Conservation (phyloP, 768 basidiomycete genomes). For the Pholiota microspora region DNA sequence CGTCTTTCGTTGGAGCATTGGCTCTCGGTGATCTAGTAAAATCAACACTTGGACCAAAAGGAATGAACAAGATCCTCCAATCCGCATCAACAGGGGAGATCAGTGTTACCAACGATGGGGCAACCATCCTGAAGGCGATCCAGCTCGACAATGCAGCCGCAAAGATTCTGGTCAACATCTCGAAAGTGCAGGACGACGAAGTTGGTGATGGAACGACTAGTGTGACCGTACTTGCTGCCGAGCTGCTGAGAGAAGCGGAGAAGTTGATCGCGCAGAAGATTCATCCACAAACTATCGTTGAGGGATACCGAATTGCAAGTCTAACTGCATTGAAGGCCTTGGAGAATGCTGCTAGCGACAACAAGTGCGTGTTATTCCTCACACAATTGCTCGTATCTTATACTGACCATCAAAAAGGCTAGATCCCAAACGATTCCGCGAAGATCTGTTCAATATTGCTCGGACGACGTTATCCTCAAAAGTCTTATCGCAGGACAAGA, state of each 20-base stretch:
- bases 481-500: constrained; percentile 94
- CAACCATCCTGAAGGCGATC: constrained; percentile 96
- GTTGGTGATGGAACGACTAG: constrained; percentile 94
- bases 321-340: constrained; percentile 80
- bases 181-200: constrained; percentile 99
- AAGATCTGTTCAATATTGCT: constrained; percentile 95
- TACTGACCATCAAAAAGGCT: constrained; percentile 39
- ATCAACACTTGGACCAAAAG: constrained; percentile 97
- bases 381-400: background rate
- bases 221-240: constrained; percentile 90
- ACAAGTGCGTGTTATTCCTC: constrained; percentile 59
- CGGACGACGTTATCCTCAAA: constrained; percentile 94
- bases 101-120: constrained; percentile 98
- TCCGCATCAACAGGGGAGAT: constrained; percentile 87
- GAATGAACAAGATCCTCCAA: constrained; percentile 99
- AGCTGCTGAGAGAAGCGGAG: constrained; percentile 92
- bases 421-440: constrained; percentile 72
- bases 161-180: constrained; percentile 99
- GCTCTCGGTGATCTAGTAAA: constrained; percentile 98
- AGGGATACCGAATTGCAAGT: constrained; percentile 94
- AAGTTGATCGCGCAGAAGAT: constrained; percentile 89
- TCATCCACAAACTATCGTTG: constrained; percentile 97
- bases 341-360: constrained; percentile 78
- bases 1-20: constrained; percentile 95
- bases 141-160: constrained; percentile 98